Percentiles rank a stretch among this genome's conserved stretches.
phyloP scores from a whole-genome alignment of 2,329 filamentous ascomycete genomes.

The Monascus ruber region DNA sequence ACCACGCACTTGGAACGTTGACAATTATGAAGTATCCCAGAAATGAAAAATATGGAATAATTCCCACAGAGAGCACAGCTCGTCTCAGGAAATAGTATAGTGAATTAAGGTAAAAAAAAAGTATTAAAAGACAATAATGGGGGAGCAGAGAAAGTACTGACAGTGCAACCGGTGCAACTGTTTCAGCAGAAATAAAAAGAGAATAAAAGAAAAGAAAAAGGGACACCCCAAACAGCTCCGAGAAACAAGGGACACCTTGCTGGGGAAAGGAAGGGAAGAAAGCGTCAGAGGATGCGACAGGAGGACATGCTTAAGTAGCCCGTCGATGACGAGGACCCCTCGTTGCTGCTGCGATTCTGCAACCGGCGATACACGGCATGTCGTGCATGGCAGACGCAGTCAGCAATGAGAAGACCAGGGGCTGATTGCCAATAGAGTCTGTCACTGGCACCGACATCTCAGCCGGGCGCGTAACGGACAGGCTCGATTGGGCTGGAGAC shows the following conservation, averaged over 20 bases:
- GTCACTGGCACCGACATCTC: neutral
- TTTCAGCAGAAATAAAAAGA: constrained; percentile 27
- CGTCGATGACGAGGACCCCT: neutral
- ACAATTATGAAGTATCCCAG: constrained; percentile 17
- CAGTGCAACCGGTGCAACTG: constrained; percentile 25
- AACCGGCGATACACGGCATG: too few species aligned
- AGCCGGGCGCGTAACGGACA: neutral
- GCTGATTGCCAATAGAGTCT: neutral
- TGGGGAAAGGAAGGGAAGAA: constrained; percentile 44
- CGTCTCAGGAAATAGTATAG: constrained; percentile 25
- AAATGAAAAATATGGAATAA: constrained; percentile 7
- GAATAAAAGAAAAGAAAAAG: constrained; percentile 26
- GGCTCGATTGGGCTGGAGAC: neutral
- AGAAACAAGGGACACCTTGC: constrained; percentile 47
- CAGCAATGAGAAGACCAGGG: too few species aligned
- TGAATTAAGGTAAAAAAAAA: constrained; percentile 8
- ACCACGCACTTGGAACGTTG: constrained; percentile 21
- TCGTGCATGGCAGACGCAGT: too few species aligned
- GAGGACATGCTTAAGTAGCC: neutral
- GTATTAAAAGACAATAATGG: constrained; percentile 26
- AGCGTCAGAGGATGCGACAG: constrained; percentile 14
- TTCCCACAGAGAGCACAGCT: constrained; percentile 22
- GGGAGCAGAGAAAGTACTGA: constrained; percentile 34
- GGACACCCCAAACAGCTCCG: constrained; percentile 10
- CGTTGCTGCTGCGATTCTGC: too few species aligned